Percentiles rank a stretch among this genome's conserved stretches.
Evolutionary conservation across 306 rosid species (phyloP).

Genomic region (Cajanus cajan): DNA sequence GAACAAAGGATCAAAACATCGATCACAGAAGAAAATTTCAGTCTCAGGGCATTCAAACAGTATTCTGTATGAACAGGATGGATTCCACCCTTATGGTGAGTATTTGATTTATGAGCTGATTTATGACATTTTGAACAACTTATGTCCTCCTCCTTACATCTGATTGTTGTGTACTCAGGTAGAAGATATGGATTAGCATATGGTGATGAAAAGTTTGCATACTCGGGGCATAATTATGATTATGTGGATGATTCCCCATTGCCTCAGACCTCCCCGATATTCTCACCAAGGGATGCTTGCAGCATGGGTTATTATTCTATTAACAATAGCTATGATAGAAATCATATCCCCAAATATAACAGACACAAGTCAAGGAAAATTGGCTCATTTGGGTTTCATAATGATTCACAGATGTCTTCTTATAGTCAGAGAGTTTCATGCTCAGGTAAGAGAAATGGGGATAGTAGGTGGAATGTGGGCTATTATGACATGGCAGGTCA

Average conservation of each 20-base stretch:
- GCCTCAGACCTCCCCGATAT: slow-evolving; percentile 50
- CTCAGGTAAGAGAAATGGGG: slow-evolving; percentile 53
- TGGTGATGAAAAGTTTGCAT: slow-evolving; percentile 53
- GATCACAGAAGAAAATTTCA: slow-evolving; percentile 64
- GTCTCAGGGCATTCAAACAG: slow-evolving; percentile 51
- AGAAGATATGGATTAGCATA: slow-evolving; percentile 59
- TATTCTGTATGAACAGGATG: slow-evolving; percentile 55
- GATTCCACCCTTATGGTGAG: slow-evolving; percentile 58
- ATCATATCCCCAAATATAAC: slow-evolving; percentile 40
- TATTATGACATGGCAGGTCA: slow-evolving; percentile 46
- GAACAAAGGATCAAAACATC: slow-evolving; percentile 69
- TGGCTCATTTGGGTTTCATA: slow-evolving; percentile 37
- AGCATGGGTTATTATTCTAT: slow-evolving; percentile 31
- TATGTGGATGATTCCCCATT: slow-evolving; percentile 65
- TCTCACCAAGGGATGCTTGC: slow-evolving; percentile 54
- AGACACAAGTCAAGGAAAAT: slow-evolving; percentile 53
- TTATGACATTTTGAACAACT: background rate
- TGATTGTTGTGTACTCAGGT: slow-evolving; percentile 46
- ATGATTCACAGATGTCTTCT: slow-evolving; percentile 40
- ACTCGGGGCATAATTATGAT: slow-evolving; percentile 56
- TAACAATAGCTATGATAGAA: slow-evolving; percentile 45
- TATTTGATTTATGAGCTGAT: slow-evolving; percentile 3
- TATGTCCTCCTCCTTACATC: background rate
- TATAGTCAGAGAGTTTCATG: slow-evolving; percentile 43
- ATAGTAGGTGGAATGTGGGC: slow-evolving; percentile 44